Conservation (phyloP, 768 basidiomycete genomes). For the Naematelia encephala region DNA sequence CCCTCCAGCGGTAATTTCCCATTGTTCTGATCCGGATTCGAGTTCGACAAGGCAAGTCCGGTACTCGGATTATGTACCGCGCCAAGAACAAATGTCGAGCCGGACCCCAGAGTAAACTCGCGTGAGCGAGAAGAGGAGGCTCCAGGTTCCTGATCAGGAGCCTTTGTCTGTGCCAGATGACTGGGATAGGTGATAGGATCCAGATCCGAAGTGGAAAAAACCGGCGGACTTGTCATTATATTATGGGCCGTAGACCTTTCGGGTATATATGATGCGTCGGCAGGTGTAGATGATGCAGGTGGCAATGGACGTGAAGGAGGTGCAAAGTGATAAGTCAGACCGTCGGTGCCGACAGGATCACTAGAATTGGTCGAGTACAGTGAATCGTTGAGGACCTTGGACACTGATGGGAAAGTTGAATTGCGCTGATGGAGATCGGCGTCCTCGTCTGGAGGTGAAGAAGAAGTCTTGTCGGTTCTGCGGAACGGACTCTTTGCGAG, state of each 20-base stretch:
- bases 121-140: not conserved
- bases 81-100: constrained; percentile 2
- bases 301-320: not conserved
- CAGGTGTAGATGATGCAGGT: not conserved
- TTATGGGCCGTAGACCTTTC: too few relatives aligned
- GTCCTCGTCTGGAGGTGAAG: constrained; percentile 1
- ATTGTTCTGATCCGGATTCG: not conserved
- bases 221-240: too few relatives aligned
- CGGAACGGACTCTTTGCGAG: constrained; percentile 25
- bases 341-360: not conserved
- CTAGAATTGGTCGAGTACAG: not conserved
- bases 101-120: constrained; percentile 1
- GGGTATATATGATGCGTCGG: not conserved
- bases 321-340: not conserved
- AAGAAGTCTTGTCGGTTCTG: constrained; percentile 20
- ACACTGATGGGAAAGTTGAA: not conserved
- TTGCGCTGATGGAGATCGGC: too few relatives aligned
- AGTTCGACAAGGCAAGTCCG: not conserved
- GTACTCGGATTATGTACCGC: not conserved
- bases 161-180: constrained; percentile 19
- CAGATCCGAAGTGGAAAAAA: constrained; percentile 8
- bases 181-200: constrained; percentile 30
- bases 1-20: not conserved
- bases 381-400: not conserved
- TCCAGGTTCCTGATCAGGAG: not conserved